Base-by-base conservation (phyloP, 202 grass and related monocot species). In the Brachypodium distachyon region DNA sequence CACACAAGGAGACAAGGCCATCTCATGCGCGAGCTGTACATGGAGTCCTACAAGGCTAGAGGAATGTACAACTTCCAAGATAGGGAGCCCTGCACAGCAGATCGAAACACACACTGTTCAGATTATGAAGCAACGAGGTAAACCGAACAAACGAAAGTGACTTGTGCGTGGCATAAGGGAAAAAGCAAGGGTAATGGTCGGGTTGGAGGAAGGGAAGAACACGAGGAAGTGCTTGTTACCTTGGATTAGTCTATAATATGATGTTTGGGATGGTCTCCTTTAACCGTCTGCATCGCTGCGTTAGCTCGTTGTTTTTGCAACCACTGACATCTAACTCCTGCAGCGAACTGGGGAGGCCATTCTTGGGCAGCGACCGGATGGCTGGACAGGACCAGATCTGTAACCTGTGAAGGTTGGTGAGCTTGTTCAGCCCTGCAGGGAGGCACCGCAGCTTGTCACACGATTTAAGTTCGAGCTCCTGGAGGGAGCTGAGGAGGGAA, bases 381-480 rank as follows among this genome's bases (percentile, higher is more conserved):
- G 22, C 51, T 57, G 51, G 49, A 37, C 34, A 55, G 0, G 0
- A 0, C 1, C 0, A 0, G 9, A 53, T 72, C 4, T 0, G 0
- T 25, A 72, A 25, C 53, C 0, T 38, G 28, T 38, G 21, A 18
- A 53, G 47, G 5, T 21, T 36, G 43, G 27, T 48, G 48, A 72
- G 47, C 14, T 13, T 23, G n/a, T 53, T 46, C 1, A 72, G 29
- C n/a, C 47, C 18, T 53, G 43, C 8, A 18, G 67, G 67, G 41
- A 70, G 67, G 4, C 25, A 13, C 26, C 16, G 27, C 17, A 70
- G 38, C 2, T 44, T 31, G 23, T n/a, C n/a, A 0, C 2, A 1
- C 53, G 44, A 3, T 0, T 0, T 0, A 27, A 74, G 18, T 0
- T 0, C 0, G 17, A 74, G 36, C 21, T 5, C 4, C 5, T 74